phyloP scores from a whole-genome alignment of 495 filamentous ascomycete species.

The Clohesyomyces aquaticus region DNA sequence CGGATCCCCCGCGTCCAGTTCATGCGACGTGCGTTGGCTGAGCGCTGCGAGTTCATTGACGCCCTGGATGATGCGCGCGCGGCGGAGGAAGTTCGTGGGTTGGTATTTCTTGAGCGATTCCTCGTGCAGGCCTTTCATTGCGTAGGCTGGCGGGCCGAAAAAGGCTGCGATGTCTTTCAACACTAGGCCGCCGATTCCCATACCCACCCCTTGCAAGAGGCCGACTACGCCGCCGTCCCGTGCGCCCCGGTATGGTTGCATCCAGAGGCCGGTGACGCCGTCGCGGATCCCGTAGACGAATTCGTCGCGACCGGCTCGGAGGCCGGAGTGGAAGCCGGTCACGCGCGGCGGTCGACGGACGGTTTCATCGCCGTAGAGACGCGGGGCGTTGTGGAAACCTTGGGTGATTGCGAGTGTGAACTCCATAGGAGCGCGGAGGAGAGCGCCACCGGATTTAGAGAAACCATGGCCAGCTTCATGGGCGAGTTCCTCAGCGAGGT shows the following conservation, averaged over 20 bases:
- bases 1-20: not conserved
- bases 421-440: conserved; percentile 61
- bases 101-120: conserved; percentile 41
- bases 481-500: conserved; percentile 33
- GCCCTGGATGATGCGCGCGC: conserved; percentile 42
- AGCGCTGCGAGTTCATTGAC: conserved; percentile 37
- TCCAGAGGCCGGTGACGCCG: conserved; percentile 70
- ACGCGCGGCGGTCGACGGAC: conserved; percentile 61
- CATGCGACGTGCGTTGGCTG: not conserved
- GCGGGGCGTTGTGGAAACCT: conserved; percentile 82
- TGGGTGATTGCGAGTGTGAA: conserved; percentile 73
- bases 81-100: conserved; percentile 37
- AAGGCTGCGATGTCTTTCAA: conserved; percentile 70
- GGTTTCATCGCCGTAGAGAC: conserved; percentile 56
- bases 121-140: conserved; percentile 65
- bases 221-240: conserved; percentile 63
- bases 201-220: conserved; percentile 68
- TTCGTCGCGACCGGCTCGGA: conserved; percentile 67
- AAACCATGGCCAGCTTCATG: conserved; percentile 45
- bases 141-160: conserved; percentile 65
- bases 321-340: conserved; percentile 68
- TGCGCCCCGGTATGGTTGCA: conserved; percentile 66
- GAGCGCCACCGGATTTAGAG: conserved; percentile 31
- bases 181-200: conserved; percentile 73
- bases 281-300: conserved; percentile 74